Base-by-base conservation (phyloP, 352 stramenopile genomes). In the Pythium inflatum region DNA sequence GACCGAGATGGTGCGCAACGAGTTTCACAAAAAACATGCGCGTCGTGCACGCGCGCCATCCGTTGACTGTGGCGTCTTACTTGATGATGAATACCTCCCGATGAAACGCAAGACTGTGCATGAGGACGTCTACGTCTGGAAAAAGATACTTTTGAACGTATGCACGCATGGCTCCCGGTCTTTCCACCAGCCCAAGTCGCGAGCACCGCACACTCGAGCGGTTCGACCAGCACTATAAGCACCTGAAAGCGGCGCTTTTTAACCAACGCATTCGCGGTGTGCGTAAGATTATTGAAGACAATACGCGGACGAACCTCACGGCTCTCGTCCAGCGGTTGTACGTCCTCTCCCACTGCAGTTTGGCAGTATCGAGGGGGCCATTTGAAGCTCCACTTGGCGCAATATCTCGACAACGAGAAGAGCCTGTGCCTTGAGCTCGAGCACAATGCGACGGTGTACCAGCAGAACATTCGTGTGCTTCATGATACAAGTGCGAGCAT, bases 1-100 rank as follows among this genome's bases (percentile, higher is more conserved):
- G 20, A 58, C 74, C 34, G 86, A 92, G 61, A 92, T 94, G 84
- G 77, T 92, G 30, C 82, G 92, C 59, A 81, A 90, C 33, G 84
- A 94, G 68, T 88, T 92, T 48, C 72, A 91, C 45, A 91, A 90
- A 65, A 24, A 91, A 90, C 61, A 90, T 92, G 56, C 84, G 86
- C 5, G 50, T 71, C 27, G 80, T 91, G 40, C 81, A 83, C 12
- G 49, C 65, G 3, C 53, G 59, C 4, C 74, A 86, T 48, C 48
- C 70, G 11, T 43, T 49, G 83, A 77, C 68, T 91, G 90, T 58
- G 65, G 67, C 14, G n/a, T 91, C 8, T 27, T 91, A 12, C 56
- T 80, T 5, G 57, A 76, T 24, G 20, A 77, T 8, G 66, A 88
- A 20, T 87, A 80, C 41, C 3, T 79, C 5, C 84, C 86, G 0